A percentile compares a stretch with the other conserved stretches of the same genome.
Conservation (phyloP, 2,329 filamentous ascomycete species). For the Ophiosphaerella narmari region DNA sequence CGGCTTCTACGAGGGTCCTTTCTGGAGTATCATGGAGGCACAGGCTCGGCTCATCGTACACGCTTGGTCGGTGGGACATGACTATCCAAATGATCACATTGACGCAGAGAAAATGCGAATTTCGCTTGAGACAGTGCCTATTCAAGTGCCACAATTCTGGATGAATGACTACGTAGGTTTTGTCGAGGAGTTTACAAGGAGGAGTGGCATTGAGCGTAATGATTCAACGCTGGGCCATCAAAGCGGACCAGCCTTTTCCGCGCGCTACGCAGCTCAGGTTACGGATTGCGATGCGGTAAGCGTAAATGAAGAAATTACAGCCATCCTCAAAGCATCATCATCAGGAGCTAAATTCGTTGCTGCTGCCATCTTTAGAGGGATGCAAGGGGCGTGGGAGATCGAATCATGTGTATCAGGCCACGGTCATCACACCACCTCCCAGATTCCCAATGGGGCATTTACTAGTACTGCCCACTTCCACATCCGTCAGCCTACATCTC, state of each 20-base stretch:
- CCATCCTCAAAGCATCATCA: slow-evolving; percentile 50
- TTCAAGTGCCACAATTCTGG: slow-evolving; percentile 71
- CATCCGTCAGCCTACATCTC: slow-evolving; percentile 61
- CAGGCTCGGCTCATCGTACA: slow-evolving; percentile 72
- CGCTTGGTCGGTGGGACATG: slow-evolving; percentile 55
- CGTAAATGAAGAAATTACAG: slow-evolving; percentile 53
- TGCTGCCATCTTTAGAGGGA: slow-evolving; percentile 69
- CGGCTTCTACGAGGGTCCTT: slow-evolving; percentile 82
- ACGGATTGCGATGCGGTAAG: slow-evolving; percentile 49
- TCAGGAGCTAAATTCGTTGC: slow-evolving; percentile 61
- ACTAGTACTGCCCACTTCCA: slow-evolving; percentile 68
- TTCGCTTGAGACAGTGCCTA: slow-evolving; percentile 30
- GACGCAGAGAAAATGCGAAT: slow-evolving; percentile 50
- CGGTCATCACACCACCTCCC: slow-evolving; percentile 59
- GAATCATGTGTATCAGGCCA: slow-evolving; percentile 60
- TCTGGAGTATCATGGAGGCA: slow-evolving; percentile 88
- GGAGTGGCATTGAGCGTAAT: slow-evolving; percentile 58
- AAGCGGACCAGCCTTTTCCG: slow-evolving; percentile 53
- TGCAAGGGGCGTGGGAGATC: slow-evolving; percentile 72
- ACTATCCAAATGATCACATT: slow-evolving; percentile 22
- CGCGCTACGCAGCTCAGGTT: slow-evolving; percentile 34
- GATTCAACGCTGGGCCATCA: slow-evolving; percentile 47
- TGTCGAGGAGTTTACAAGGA: slow-evolving; percentile 70
- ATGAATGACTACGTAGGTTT: slow-evolving; percentile 82
- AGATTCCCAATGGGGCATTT: slow-evolving; percentile 45